Conservation (phyloP, 2,329 filamentous ascomycete species). For the Tolypocladium ophioglossoides region DNA sequence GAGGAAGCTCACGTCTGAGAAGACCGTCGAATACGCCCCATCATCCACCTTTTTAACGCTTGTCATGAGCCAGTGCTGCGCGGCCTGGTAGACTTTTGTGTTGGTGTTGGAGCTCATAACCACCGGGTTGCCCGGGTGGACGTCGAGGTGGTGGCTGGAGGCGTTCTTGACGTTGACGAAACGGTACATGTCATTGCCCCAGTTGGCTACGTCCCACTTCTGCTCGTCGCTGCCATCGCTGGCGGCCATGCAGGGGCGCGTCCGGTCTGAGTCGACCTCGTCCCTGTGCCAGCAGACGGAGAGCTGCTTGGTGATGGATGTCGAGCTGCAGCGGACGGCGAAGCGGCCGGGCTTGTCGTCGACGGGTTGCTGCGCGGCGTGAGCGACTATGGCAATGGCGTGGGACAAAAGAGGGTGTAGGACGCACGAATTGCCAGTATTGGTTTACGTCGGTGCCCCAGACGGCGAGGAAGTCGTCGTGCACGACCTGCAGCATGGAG, state of each 20-base stretch:
- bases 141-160: constrained; percentile 20
- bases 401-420: constrained; percentile 2
- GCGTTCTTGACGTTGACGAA: constrained; percentile 22
- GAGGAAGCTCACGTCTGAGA: constrained; percentile 12
- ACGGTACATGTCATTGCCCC: constrained; percentile 17
- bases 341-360: constrained; percentile 16
- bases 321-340: constrained; percentile 16
- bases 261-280: constrained; percentile 14
- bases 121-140: constrained; percentile 17
- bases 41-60: constrained; percentile 19
- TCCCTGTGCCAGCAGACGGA: constrained; percentile 14
- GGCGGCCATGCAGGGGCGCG: constrained; percentile 16
- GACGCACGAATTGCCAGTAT: neutral
- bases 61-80: constrained; percentile 24
- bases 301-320: constrained; percentile 17
- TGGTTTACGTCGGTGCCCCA: neutral
- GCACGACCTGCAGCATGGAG: constrained; percentile 9
- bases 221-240: constrained; percentile 16
- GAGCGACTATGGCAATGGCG: too few species aligned
- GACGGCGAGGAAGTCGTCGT: neutral
- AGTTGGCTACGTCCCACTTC: constrained; percentile 21
- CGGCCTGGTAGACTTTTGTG: constrained; percentile 12
- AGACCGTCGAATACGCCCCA: constrained; percentile 20
- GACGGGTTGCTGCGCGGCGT: constrained; percentile 13
- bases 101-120: constrained; percentile 19